Base-by-base conservation (phyloP, 495 filamentous ascomycete species). In the Pyronema domesticum region DNA sequence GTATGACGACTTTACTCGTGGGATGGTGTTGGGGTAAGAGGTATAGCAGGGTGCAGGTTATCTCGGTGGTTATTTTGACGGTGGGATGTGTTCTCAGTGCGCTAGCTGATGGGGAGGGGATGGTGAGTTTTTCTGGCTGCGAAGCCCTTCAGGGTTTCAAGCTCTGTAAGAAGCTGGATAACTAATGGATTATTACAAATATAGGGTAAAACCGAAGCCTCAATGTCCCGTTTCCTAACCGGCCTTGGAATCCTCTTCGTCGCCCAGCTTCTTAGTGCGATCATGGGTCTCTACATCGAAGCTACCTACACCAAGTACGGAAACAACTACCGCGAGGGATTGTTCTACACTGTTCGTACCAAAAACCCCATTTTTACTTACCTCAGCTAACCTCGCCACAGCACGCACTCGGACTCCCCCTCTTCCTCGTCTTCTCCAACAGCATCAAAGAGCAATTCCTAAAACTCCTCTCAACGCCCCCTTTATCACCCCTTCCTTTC, bases 231-330 rank as follows among this genome's bases (percentile, higher is more conserved):
- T 15, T 87, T 91, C 53, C 68, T 79, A n/a, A 80, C 74, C 0
- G 91, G 93, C 1, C 82, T 99, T 18, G 69, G 70, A 1, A 82
- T 99, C 46, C 79, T 99, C 39, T 84, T 89, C 46, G 59, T 94
- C 54, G 91, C 91, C 2, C 93, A 95, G 69, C 67, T 94, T 6
- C 72, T 96, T 36, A 94, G 87, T 18, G 86, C 91, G 37, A 83
- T 88, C 58, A 95, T 95, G 80, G 91, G 91, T 39, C 76, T 94
- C 36, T 99, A 94, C 68, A 87, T 87, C 0, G 86, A 98, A 66
- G 76, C 83, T 57, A 85, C 88, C 4, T 99, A 95, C 68, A 76
- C 77, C 55, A 75, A 70, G 17, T 84, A 94, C 69, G 87, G 89
- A 18, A 80, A 81, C 37, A 83, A 94, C 69, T 96, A 91, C 87